Conservation (phyloP, 2,329 filamentous ascomycete genomes). For the Ceratocystis eucalypticola region DNA sequence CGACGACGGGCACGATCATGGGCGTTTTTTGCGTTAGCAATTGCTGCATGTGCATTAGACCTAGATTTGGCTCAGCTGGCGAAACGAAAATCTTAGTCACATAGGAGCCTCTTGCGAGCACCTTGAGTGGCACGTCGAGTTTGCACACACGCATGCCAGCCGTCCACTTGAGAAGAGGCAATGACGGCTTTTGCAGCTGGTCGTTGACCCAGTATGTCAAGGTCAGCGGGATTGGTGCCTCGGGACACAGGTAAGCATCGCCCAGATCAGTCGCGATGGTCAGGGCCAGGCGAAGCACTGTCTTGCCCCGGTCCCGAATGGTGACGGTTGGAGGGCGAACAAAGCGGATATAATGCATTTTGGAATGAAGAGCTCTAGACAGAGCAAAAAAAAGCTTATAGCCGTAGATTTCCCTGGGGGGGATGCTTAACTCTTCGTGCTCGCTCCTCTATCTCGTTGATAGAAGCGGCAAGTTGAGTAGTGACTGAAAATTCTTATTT, state of each 20-base stretch:
- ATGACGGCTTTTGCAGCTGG: conserved; percentile 23
- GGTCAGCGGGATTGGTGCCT: conserved; percentile 32
- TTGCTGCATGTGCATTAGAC: conserved; percentile 15
- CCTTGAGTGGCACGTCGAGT: conserved; percentile 19
- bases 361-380: not conserved
- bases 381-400: not conserved
- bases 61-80: conserved; percentile 14
- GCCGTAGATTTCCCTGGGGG: not conserved
- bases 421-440: not conserved
- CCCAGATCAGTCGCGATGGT: conserved; percentile 46
- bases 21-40: conserved; percentile 13
- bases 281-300: conserved; percentile 34
- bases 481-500: conserved; percentile 9
- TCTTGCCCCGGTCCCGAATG: conserved; percentile 19
- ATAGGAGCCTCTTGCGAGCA: conserved; percentile 17
- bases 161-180: conserved; percentile 24
- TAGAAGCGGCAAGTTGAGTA: not conserved
- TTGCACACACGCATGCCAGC: conserved; percentile 32
- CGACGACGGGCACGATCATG: conserved; percentile 17
- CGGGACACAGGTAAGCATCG: conserved; percentile 39
- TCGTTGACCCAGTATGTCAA: conserved; percentile 24
- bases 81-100: conserved; percentile 18
- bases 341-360: conserved; percentile 46
- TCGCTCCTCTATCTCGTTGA: not conserved
- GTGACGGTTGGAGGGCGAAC: conserved; percentile 32